A percentile compares a stretch with the other conserved stretches of the same genome.
Evolutionary conservation across 768 basidiomycete species (phyloP).

Genomic region (Pholiota molesta): DNA sequence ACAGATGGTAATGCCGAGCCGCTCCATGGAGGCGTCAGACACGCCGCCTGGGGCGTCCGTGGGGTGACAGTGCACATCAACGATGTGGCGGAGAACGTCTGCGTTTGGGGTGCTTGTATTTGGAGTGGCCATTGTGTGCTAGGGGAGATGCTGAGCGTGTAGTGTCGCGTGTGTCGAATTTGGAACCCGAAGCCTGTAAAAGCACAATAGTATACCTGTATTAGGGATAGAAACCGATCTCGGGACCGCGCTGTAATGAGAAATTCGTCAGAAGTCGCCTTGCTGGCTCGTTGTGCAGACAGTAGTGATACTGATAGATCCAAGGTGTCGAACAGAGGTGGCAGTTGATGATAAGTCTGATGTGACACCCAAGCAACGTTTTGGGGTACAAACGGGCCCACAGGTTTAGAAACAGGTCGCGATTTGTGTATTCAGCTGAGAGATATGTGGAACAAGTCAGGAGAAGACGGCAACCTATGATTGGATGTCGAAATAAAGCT

Average conservation of each 20-base stretch:
- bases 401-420: neutral
- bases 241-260: neutral
- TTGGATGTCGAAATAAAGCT: neutral
- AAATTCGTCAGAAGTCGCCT: neutral
- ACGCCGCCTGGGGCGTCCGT: slow-evolving; percentile 61
- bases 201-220: too few species aligned
- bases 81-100: slow-evolving; percentile 64
- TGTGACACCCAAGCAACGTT: neutral
- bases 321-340: neutral
- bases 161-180: neutral
- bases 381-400: neutral
- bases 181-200: too few species aligned
- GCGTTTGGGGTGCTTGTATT: slow-evolving; percentile 26
- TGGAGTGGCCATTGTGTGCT: slow-evolving; percentile 1
- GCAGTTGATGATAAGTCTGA: neutral
- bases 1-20: slow-evolving; percentile 68
- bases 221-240: neutral
- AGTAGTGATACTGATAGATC: neutral
- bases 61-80: slow-evolving; percentile 93
- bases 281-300: neutral
- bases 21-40: slow-evolving; percentile 50
- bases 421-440: neutral
- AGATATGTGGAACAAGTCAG: neutral
- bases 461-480: neutral
- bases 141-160: neutral